Evolutionary conservation across 139 green algal genomes (phyloP), one percentile per base, ranked within the genome.

Genomic region (Chlamydomonas sp.): DNA sequence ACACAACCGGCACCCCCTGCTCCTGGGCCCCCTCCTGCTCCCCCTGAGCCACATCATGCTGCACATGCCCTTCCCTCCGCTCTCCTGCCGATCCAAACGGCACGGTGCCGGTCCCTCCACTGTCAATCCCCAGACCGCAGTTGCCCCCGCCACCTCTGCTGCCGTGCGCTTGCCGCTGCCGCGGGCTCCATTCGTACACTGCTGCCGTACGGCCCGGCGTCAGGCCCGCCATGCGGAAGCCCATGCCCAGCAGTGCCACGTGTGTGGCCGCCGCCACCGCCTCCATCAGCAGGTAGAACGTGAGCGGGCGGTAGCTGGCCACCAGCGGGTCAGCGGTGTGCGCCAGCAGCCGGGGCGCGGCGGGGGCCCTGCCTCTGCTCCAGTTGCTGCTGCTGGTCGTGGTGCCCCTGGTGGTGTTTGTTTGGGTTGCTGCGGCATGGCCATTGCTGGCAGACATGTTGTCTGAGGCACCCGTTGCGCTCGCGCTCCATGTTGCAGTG

Each of bases 271-370:
- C 83, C 49, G 83, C 83, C 4, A 87, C 49, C 10, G n/a, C 63
- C 78, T 92, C 90, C 49, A 80, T 94, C 5, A 88, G 6, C 58
- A 94, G 31, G 88, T 94, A 94, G 86, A 94, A 94, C 5, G 73
- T 62, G n/a, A 94, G 80, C 0, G 92, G 92, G 49, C 92, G 87
- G 86, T 92, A 94, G 58, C 75, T 71, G 7, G 80, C 88, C 63
- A 87, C 85, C 61, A 94, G 80, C 7, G 85, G 85, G 72, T 90
- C 78, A 16, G 88, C 8, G 1, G 67, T 18, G 61, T n/a, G 8
- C 6, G 89, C 71, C 4, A 92, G 16, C n/a, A 88, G 76, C 49
- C 63, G 68, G 7, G 60, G 6, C 5, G 14, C 7, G 7, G 14
- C 31, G 17, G 12, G n/a, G n/a, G 20, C 31, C 7, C 3, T 14